These are phyloP conservation scores for Pachysolen tannophilus DNA, from an alignment of 805 yeast genomes.

Conservation along the genomic window DNA sequence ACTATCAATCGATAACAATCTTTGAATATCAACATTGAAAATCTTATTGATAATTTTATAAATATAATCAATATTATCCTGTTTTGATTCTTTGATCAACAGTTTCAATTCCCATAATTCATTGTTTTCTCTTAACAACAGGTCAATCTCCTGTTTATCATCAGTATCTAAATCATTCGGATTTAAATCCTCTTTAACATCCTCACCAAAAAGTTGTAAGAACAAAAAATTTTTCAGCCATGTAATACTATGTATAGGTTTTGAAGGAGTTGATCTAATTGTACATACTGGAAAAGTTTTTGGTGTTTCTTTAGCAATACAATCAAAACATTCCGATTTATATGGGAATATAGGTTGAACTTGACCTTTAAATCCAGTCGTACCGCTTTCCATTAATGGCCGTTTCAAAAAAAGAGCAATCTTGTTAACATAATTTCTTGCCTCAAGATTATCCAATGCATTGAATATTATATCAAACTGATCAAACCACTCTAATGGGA, in stretches of 20 bases:
- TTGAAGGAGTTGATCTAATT: constrained; percentile 92
- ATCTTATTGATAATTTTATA: constrained; percentile 47
- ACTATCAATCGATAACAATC: constrained; percentile 61
- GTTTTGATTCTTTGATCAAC: constrained; percentile 17
- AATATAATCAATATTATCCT: constrained; percentile 22
- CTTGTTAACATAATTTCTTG: constrained; percentile 82
- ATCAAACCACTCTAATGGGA: constrained; percentile 69
- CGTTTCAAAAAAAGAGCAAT: constrained; percentile 66
- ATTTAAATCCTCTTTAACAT: constrained; percentile 19
- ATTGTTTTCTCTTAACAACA: constrained; percentile 57
- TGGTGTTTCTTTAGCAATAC: constrained; percentile 81
- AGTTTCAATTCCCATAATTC: constrained; percentile 47
- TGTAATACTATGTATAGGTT: constrained; percentile 91
- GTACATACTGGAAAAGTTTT: constrained; percentile 95
- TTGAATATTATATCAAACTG: constrained; percentile 79
- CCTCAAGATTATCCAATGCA: constrained; percentile 90
- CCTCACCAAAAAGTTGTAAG: constrained; percentile 65
- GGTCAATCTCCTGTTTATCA: constrained; percentile 55
- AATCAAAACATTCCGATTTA: constrained; percentile 86
- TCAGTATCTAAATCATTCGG: constrained; percentile 47
- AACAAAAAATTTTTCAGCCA: constrained; percentile 96
- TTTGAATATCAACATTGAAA: constrained; percentile 69
- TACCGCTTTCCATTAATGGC: constrained; percentile 89
- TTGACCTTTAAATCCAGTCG: constrained; percentile 93
- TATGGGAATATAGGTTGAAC: constrained; percentile 86